These are phyloP conservation scores for Pholiota adiposa DNA, from an alignment of 1,284 basidiomycete genomes.

Conservation along the genomic window DNA sequence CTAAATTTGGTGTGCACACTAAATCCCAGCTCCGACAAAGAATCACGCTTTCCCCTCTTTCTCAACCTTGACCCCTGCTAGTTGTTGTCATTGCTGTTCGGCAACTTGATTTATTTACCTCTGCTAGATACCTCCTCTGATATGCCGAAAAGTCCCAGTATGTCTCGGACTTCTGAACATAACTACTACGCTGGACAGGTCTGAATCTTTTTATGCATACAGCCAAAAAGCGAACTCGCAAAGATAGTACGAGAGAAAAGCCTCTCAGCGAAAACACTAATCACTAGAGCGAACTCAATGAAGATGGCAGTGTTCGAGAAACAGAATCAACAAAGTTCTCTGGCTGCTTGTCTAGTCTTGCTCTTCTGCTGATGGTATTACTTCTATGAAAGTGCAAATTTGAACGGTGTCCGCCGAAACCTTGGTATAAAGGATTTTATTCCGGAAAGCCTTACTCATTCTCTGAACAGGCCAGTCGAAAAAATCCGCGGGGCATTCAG, in stretches of 20 bases:
- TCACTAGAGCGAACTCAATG: not conserved
- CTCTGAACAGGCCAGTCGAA: constrained; percentile 22
- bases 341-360: not conserved
- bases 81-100: too few species aligned
- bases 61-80: too few species aligned
- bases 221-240: not conserved
- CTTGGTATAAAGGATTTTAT: not conserved
- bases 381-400: not conserved
- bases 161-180: not conserved
- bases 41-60: too few species aligned
- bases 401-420: constrained; percentile 1
- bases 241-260: not conserved
- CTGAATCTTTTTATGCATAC: not conserved
- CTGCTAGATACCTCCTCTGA: not conserved
- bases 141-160: constrained; percentile 5
- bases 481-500: constrained; percentile 16
- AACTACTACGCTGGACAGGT: too few species aligned
- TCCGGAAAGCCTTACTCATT: not conserved
- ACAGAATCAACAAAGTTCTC: not conserved
- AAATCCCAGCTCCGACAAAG: too few species aligned
- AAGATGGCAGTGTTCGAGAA: not conserved
- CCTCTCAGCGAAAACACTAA: not conserved
- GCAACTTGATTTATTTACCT: too few species aligned
- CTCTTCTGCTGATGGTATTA: not conserved
- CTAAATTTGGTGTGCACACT: too few species aligned